Evolutionary conservation across 768 basidiomycete genomes (phyloP), one percentile per base, ranked within the genome.

Genomic region (Hygrophoropsis aurantiaca): DNA sequence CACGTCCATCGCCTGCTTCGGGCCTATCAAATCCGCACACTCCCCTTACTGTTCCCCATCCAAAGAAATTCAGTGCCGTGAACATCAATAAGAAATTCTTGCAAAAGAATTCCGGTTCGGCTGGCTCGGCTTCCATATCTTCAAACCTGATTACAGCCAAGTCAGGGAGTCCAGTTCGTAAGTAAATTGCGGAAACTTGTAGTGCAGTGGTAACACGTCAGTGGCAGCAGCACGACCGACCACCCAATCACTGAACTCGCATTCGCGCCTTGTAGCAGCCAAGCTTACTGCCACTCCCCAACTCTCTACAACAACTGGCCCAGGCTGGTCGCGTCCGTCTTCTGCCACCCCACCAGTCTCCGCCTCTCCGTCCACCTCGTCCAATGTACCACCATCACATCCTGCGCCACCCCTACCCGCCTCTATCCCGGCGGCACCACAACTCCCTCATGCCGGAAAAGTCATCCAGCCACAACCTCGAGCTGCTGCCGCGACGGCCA

Each of bases 51-150:
- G 57, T 66, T 3, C 77, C 79, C 2, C 85, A 82, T 52, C 79
- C 80, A 24, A 98, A 97, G 75, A 84, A 87, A 60, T 94, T 94
- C 68, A 90, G 75, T 62, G 81, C 91, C 23, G 82, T 92, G 52
- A 93, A 92, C 62, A 91, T 97, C 67, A 95, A 91, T 74, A 95
- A 94, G 81, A 92, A 90, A 68, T 98, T 97, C 67, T 74, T 97
- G 35, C 89, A 93, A 73, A 95, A 94, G 78, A 87, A 86, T 46
- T 82, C 82, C 5, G 66, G 84, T 35, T 72, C 81, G 34, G 74
- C 82, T 20, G 68, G 72, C 39, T 62, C 80, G 20, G 58, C 73
- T 27, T 69, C 79, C 16, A 58, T 72, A 40, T 68, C 75, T 21
- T 67, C 78, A 18, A 62, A 64, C 41, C 72, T 75, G 25, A 60